Base-by-base conservation (phyloP, 2,329 filamentous ascomycete genomes). In the Aaosphaeria pasadenensis region DNA sequence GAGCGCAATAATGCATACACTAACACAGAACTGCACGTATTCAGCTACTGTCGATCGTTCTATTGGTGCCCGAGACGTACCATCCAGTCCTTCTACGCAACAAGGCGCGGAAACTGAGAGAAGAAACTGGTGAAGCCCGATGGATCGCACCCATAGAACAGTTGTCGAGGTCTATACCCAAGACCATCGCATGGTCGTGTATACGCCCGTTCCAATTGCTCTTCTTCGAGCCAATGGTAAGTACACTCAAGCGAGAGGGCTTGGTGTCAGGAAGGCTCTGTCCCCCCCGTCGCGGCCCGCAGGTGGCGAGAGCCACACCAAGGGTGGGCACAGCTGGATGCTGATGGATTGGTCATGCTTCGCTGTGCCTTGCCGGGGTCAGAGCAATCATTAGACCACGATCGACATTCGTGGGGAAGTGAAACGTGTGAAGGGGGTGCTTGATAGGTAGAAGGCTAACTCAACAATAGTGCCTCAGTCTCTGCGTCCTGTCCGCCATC, bases 61-160 rank as follows among this genome's bases (percentile, higher is more conserved):
- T 89, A 32, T 76, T 91, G 39, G 89, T 96, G 3, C 91, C 91
- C 5, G 91, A 96, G 73, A 96, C 91, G 1, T 96, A 94, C 67
- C 88, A 79, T 52, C 80, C 80, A 24, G 80, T 91, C 11, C 73
- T 94, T 42, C 75, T 95, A 39, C 81, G 85, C 45, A 77, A 79
- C 40, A 95, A 94, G 66, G 91, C 91, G 3, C 75, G 76, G 46
- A 77, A 76, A 47, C 67, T 91, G 31, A 84, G 91, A 46, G 80
- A 84, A 63, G 83, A 87, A 50, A 95, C 89, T 0, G 87, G 87
- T n/a, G 86, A 95, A 57, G 78, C 84, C 32, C 77, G 85, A 52
- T 95, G 86, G 80, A 79, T 80, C 51, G 88, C 91, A 6, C 85
- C 89, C 1, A 87, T 89, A 55, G 91, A 96, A 69, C 86, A 82